phyloP scores from a whole-genome alignment of 169 alveolate species.

The Besnoitia besnoiti region DNA sequence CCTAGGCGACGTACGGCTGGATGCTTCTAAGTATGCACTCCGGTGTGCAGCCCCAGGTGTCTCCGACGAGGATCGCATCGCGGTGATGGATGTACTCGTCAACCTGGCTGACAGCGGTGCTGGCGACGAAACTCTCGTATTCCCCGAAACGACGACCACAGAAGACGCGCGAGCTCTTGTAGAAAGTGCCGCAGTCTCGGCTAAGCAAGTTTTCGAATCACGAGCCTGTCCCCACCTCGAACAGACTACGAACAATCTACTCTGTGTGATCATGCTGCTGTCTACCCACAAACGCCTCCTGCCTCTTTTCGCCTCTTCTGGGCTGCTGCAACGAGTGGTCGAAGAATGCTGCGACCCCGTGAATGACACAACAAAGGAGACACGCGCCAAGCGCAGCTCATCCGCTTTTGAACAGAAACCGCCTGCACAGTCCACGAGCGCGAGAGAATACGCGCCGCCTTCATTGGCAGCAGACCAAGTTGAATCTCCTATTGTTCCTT shows the following conservation, averaged over 20 bases:
- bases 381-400: background rate
- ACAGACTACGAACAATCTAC: background rate
- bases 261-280: background rate
- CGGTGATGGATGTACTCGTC: background rate
- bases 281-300: conserved; percentile 23
- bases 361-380: background rate
- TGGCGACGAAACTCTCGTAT: background rate
- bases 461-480: no score
- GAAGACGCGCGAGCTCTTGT: conserved; percentile 4
- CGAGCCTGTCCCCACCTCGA: background rate
- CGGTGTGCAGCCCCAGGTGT: background rate
- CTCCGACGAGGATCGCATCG: background rate
- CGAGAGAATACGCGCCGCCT: no score
- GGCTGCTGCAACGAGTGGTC: background rate
- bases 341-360: background rate
- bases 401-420: no score
- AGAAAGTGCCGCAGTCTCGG: background rate
- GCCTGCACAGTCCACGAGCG: no score
- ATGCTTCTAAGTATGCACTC: background rate
- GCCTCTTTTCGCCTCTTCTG: conserved; percentile 23
- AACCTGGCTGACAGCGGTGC: conserved; percentile 7
- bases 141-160: background rate
- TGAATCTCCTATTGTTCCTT: no score
- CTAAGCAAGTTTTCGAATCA: background rate
- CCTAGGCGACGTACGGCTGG: background rate